A percentile compares a stretch with the other conserved stretches of the same genome.
Conservation (phyloP, 2,329 filamentous ascomycete genomes). For the Colletotrichum phormii region DNA sequence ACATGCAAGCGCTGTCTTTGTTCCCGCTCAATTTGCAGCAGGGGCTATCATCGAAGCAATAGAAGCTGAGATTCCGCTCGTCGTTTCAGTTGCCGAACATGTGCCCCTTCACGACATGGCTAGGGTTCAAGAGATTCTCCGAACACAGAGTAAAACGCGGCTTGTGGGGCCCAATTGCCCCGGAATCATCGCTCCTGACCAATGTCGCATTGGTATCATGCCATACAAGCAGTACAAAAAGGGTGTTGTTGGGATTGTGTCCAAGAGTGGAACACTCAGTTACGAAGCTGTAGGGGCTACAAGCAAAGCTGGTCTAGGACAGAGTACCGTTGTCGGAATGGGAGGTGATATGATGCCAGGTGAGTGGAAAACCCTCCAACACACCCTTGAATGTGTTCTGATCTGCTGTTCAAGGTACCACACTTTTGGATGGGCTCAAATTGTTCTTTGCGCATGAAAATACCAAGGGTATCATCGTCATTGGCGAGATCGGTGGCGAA, state of each 20-base stretch:
- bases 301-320: slow-evolving; percentile 78
- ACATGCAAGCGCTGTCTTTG: slow-evolving; percentile 79
- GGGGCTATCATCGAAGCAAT: slow-evolving; percentile 79
- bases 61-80: slow-evolving; percentile 80
- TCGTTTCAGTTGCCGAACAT: slow-evolving; percentile 84
- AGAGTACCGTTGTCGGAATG: slow-evolving; percentile 82
- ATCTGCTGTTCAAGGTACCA: slow-evolving; percentile 57
- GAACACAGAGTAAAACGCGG: slow-evolving; percentile 77
- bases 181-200: slow-evolving; percentile 80
- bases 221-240: slow-evolving; percentile 56
- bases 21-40: slow-evolving; percentile 74
- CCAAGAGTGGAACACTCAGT: slow-evolving; percentile 84
- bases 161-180: slow-evolving; percentile 86
- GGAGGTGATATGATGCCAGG: slow-evolving; percentile 81
- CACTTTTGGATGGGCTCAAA: slow-evolving; percentile 76
- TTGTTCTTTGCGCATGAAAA: slow-evolving; percentile 76
- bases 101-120: slow-evolving; percentile 84
- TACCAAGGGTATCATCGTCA: slow-evolving; percentile 77
- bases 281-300: slow-evolving; percentile 84
- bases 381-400: neutral
- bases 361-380: slow-evolving; percentile 23
- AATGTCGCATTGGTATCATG: slow-evolving; percentile 64
- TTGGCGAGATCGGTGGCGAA: slow-evolving; percentile 78
- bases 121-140: slow-evolving; percentile 75
- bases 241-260: slow-evolving; percentile 79